Base-by-base conservation (phyloP, 1,284 basidiomycete genomes). In the Moesziomyces globuligerus region DNA sequence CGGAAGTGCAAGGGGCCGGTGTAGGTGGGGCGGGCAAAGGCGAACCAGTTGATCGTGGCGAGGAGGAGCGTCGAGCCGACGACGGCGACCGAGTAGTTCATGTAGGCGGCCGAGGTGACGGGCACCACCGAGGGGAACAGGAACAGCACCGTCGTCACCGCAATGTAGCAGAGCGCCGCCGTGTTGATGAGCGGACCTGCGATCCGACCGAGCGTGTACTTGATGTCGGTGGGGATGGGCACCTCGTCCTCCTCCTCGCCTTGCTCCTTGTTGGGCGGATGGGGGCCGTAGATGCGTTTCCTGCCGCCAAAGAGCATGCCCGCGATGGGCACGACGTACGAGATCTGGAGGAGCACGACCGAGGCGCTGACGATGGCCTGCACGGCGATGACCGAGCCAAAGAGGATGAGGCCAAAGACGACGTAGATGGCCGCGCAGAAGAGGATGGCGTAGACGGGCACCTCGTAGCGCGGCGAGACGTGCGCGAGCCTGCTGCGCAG, bases 51-150 rank as follows among this genome's bases (percentile, higher is more conserved):
- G 48, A 55, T 38, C 5, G 43, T 37, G 1, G 67, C 67, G 24
- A 70, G 24, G 3, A 56, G 6, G 4, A 56, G 6, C 1, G 56
- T 52, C 2, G 50, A 39, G 9, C 23, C 55, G 8, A 70, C 55
- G 4, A 70, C 67, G 9, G 60, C 61, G 3, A 70, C 56, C 3
- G 55, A 49, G 26, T 56, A 71, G 32, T 71, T 71, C 68, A 71
- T 67, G 3, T 42, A n/a, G 9, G 48, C 46, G 11, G 53, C 62
- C n/a, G 52, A 56, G 3, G 51, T 53, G 21, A 71, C 62, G 15
- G 68, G 68, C 10, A 60, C 47, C 20, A 53, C 51, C 2, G 42
- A 42, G 3, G 68, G 68, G 28, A 71, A 44, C 11, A 71, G 44
- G 46, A 71, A 71, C 9, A 71, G 43, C 18, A 71, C 68, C 2